Evolutionary conservation across 2,329 filamentous ascomycete genomes (phyloP), one percentile per base, ranked within the genome.

Genomic region (Clonostachys byssicola): DNA sequence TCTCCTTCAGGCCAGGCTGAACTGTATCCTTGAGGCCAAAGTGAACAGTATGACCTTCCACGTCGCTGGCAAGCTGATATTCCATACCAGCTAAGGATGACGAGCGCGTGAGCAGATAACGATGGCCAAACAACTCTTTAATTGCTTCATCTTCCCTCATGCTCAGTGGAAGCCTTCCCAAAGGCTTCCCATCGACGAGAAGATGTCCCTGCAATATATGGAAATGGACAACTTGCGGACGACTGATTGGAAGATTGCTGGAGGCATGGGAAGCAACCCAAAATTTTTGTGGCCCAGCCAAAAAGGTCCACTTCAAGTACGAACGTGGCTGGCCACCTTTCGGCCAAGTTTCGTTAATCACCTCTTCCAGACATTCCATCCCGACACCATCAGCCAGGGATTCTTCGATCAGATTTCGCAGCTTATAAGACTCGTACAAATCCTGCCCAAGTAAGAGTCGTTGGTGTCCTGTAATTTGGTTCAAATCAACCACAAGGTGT

Each of bases 41-140:
- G 54, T 88, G 79, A 2, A 87, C 62, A 1, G 55, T 47, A 23
- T 63, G 52, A 0, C n/a, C 50, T 12, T 47, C 16, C 9, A 54
- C 34, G 1, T 34, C 17, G 36, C 14, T 68, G 60, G 35, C 49
- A 1, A 59, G 60, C 47, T 47, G 65, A 65, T 82, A 76, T 1
- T 69, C 70, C 75, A 86, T 83, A 0, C 77, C 80, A 0, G 56
- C 59, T 0, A 80, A 49, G 0, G 52, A 48, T 0, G 83, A 86
- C 0, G 81, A 75, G 17, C 61, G 77, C 0, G 74, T 77, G 1
- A 73, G 67, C 0, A 85, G 67, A 23, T 67, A 66, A 14, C 76
- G 71, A 2, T 72, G 61, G 0, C 76, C 76, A 53, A 88, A 85
- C 0, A 88, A 65, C 5, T 72, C 65, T 6, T 62, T 58, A 8